Evolutionary conservation across 2,329 filamentous ascomycete species (phyloP).

Genomic region (Phaeosphaeria sp.): DNA sequence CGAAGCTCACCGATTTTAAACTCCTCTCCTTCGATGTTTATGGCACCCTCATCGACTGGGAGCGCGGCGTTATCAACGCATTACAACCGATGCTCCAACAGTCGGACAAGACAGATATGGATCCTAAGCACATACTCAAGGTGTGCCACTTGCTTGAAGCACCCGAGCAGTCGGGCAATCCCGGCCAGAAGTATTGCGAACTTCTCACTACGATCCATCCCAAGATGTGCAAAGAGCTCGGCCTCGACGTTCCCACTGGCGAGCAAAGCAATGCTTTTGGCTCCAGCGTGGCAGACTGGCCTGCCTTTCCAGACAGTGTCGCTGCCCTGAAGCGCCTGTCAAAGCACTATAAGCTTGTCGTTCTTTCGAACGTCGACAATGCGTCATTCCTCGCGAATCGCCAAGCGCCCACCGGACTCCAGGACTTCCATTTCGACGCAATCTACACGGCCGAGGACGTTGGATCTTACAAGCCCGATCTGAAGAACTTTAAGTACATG

Average conservation of each 20-base stretch:
- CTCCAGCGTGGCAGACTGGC: conserved; percentile 60
- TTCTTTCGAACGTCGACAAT: conserved; percentile 67
- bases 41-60: conserved; percentile 82
- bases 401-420: conserved; percentile 53
- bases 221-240: conserved; percentile 55
- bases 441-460: conserved; percentile 75
- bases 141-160: conserved; percentile 57
- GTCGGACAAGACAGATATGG: conserved; percentile 27
- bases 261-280: conserved; percentile 60
- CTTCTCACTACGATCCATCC: conserved; percentile 62
- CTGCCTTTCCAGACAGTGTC: conserved; percentile 65
- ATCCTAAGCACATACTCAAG: conserved; percentile 41
- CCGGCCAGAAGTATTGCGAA: conserved; percentile 65
- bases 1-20: conserved; percentile 51
- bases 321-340: conserved; percentile 59
- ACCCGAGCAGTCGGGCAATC: conserved; percentile 61
- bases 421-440: conserved; percentile 65
- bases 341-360: conserved; percentile 64
- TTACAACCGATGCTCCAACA: conserved; percentile 59
- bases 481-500: conserved; percentile 71
- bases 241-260: conserved; percentile 46
- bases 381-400: conserved; percentile 59
- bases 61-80: conserved; percentile 66
- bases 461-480: conserved; percentile 73
- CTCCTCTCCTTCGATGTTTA: conserved; percentile 79